Base-by-base conservation (phyloP, 129 eudicot species). In the Lactuca saligna region DNA sequence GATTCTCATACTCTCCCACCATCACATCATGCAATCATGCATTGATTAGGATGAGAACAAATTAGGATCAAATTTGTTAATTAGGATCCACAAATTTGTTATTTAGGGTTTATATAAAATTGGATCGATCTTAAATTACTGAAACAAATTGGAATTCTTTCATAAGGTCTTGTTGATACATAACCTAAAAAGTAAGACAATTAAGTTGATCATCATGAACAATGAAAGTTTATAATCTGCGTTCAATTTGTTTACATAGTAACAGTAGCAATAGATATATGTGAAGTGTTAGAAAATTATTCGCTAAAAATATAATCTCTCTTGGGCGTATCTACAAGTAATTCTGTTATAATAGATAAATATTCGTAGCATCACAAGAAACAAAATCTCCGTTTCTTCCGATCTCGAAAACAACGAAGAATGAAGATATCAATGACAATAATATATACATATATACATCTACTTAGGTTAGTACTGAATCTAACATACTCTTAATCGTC, bases 351-450 rank as follows among this genome's bases (percentile, higher is more conserved):
- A 55, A 65, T 33, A 34, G 68, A 74, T 66, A 69, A 72, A 37
- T 58, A 8, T 56, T 38, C 20, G 29, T 11, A 67, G 38, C 35
- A 41, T 60, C 13, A 50, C 51, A 80, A 57, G 20, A 66, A 61
- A 35, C 73, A 59, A 78, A 65, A 14, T 58, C 14, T 35, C 65
- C 57, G 31, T 62, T 49, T 68, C 68, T 55, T 57, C 53, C 3
- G 44, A 56, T 63, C 76, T 81, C 29, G 82, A 48, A 67, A 77
- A 67, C 59, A 57, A 81, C 73, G 79, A 66, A 63, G 70, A 77
- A 38, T 63, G 79, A 49, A 11, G 46, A 63, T 63, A 39, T 41
- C 75, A 51, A 69, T 42, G 64, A 11, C 54, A 73, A 73, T 50
- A 57, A 51, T 72, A 42, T 11, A 75, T 56, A 65, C 7, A 64